Evolutionary conservation across 2,329 filamentous ascomycete genomes (phyloP).

Genomic region (Pseudogymnoascus sp.): DNA sequence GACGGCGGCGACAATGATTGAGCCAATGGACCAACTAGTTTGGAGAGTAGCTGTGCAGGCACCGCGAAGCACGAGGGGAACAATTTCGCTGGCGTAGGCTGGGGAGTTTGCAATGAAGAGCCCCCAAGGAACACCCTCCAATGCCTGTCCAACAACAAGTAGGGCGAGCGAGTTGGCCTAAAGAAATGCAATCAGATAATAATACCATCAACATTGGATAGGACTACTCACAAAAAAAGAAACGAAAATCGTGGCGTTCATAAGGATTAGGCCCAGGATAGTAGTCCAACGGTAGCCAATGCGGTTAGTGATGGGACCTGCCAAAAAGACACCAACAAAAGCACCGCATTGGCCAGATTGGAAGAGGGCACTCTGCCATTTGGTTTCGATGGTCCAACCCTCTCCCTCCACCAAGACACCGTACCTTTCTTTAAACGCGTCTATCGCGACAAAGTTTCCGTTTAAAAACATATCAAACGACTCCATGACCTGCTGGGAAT

Average conservation of each 20-base stretch:
- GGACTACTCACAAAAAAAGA: slow-evolving; percentile 43
- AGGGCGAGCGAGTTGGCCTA: slow-evolving; percentile 28
- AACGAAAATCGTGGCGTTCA: slow-evolving; percentile 51
- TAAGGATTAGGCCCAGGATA: slow-evolving; percentile 40
- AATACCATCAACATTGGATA: neutral
- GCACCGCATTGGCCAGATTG: slow-evolving; percentile 48
- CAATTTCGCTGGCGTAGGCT: slow-evolving; percentile 52
- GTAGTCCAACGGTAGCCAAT: slow-evolving; percentile 52
- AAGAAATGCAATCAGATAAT: slow-evolving; percentile 18
- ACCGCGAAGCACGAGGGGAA: slow-evolving; percentile 47
- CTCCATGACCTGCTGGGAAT: slow-evolving; percentile 45
- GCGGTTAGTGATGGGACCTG: slow-evolving; percentile 46
- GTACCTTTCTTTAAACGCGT: slow-evolving; percentile 36
- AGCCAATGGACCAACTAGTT: slow-evolving; percentile 56
- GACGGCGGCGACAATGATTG: slow-evolving; percentile 48
- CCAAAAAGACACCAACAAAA: slow-evolving; percentile 47
- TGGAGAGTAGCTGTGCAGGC: slow-evolving; percentile 51
- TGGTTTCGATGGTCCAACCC: slow-evolving; percentile 36
- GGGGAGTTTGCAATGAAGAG: slow-evolving; percentile 56
- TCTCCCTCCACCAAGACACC: slow-evolving; percentile 30
- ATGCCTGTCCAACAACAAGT: slow-evolving; percentile 43
- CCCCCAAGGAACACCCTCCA: slow-evolving; percentile 54
- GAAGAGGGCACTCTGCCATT: slow-evolving; percentile 50
- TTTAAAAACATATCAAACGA: slow-evolving; percentile 53
- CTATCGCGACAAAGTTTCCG: slow-evolving; percentile 45